These are phyloP conservation scores for Crassisporium funariophilum DNA, from an alignment of 768 basidiomycete species.

Conservation along the genomic window DNA sequence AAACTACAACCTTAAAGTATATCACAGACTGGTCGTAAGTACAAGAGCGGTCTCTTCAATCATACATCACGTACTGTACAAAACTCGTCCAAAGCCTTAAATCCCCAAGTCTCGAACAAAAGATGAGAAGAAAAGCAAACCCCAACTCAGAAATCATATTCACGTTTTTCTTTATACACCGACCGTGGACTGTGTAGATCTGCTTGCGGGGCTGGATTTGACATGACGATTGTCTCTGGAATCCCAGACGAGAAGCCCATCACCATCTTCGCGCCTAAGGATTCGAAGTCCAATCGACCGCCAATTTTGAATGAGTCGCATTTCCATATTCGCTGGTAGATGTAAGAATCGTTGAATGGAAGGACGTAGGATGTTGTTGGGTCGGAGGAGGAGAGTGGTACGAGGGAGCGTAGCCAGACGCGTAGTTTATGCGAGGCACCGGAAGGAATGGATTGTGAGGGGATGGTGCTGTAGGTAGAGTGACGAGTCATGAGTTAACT, in stretches of 20 bases:
- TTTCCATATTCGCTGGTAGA: slow-evolving; percentile 71
- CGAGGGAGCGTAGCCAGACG: slow-evolving; percentile 59
- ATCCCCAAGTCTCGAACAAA: background rate
- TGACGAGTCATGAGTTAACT: slow-evolving; percentile 4
- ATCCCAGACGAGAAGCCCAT: slow-evolving; percentile 47
- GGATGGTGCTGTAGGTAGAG: slow-evolving; percentile 46
- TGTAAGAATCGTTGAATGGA: slow-evolving; percentile 49
- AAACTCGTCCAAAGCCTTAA: background rate
- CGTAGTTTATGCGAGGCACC: slow-evolving; percentile 66
- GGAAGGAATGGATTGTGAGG: slow-evolving; percentile 51
- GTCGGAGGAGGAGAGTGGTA: slow-evolving; percentile 31
- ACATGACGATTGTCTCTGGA: slow-evolving; percentile 38
- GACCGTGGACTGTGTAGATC: slow-evolving; percentile 17
- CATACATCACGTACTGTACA: too few species aligned
- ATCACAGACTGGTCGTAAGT: too few species aligned
- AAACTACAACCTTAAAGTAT: too few species aligned
- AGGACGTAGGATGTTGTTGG: slow-evolving; percentile 33
- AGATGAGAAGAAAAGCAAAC: background rate
- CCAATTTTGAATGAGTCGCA: slow-evolving; percentile 65
- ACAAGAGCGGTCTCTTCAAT: too few species aligned
- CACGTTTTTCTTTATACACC: slow-evolving; percentile 19
- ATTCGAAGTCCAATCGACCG: slow-evolving; percentile 53
- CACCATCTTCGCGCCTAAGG: slow-evolving; percentile 48
- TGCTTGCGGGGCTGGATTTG: slow-evolving; percentile 16
- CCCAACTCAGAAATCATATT: slow-evolving; percentile 18